Evolutionary conservation across 148 eudicot genomes (phyloP), one percentile per base, ranked within the genome.

Genomic region (Agrostemma githago): DNA sequence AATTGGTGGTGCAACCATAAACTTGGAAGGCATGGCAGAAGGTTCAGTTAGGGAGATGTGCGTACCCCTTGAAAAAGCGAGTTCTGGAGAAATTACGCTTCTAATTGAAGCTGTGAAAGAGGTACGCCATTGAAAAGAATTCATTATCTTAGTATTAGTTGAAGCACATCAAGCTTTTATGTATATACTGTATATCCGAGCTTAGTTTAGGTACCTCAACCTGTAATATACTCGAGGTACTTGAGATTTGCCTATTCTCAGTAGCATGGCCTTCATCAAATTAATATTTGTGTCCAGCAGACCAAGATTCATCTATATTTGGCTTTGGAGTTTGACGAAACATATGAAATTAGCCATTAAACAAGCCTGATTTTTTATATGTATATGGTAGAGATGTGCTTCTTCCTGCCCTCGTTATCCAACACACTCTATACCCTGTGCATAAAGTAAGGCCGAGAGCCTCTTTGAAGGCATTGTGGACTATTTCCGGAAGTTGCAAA

Each of bases 11-110:
- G 96, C 99, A 40, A 83, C 89, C 20, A 92, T 95, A 40, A 92
- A 92, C 76, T 83, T 95, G 82, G 99, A 95, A 86, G 96, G 99
- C 72, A 85, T 95, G 51, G 79, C 83, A 38, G 97, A 89, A 74
- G 93, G 92, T 61, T 79, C 85, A 34, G 62, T 76, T 9, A 86
- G 92, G 77, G 97, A 92, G 68, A 90, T 86, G 4, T 87, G 84
- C 81, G 82, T 95, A 58, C 99, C 99, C 21, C 99, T 95, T 72
- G 99, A 95, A 80, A 95, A 90, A 71, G 93, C 83, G 34, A 90
- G 73, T 79, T 88, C 92, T n/a, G 99, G 99, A 65, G 99, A 95
- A 80, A 68, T 95, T 66, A 86, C 83, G 78, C 92, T 95, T 79
- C 82, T 80, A 68, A 92, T 95, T 72, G 96, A 90, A 90, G 86